Evolutionary conservation across 148 eudicot genomes (phyloP), one percentile per base, ranked within the genome.

Genomic region (Diospyros kaki): DNA sequence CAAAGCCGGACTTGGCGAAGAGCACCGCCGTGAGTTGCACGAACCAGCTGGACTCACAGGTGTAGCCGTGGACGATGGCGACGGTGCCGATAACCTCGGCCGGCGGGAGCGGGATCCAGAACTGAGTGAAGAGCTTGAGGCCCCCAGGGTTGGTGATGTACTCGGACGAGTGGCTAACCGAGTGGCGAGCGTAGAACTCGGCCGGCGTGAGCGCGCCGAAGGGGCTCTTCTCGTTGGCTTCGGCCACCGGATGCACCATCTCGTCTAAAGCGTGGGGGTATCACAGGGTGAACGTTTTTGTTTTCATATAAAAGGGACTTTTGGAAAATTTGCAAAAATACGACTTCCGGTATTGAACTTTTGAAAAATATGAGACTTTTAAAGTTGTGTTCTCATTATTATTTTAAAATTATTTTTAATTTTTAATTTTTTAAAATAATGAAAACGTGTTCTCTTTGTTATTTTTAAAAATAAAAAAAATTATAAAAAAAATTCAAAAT

Each of bases 31-130:
- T 95, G 64, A 90, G 89, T 74, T 88, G 90, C 13, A 93, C 80
- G 54, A 85, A 69, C 97, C 99, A 95, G 87, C 93, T 89, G 7
- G 97, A 84, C 86, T 95, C 99, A 72, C 99, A 97, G 56, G 99
- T 92, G 94, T 74, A 95, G 75, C 99, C 99, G 71, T 95, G 98
- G 42, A 95, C 93, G 64, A 88, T 83, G 76, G 87, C 86, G 68
- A 95, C 77, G 10, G 80, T 64, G 66, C 85, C 95, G 4, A 69
- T 15, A 71, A 78, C 58, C 4, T 80, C 58, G 17, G 77, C 14
- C 0, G 78, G 81, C 1, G 78, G 78, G 2, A 80, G 82, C 9
- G 98, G 98, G 79, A 80, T 59, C 99, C 99, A 95, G 81, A 76
- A 86, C 52, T 95, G 99, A 38, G 97, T 92, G 87, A 90, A 95